Evolutionary conservation across 345 rosid species (phyloP).

Genomic region (Salix koriyanagi): DNA sequence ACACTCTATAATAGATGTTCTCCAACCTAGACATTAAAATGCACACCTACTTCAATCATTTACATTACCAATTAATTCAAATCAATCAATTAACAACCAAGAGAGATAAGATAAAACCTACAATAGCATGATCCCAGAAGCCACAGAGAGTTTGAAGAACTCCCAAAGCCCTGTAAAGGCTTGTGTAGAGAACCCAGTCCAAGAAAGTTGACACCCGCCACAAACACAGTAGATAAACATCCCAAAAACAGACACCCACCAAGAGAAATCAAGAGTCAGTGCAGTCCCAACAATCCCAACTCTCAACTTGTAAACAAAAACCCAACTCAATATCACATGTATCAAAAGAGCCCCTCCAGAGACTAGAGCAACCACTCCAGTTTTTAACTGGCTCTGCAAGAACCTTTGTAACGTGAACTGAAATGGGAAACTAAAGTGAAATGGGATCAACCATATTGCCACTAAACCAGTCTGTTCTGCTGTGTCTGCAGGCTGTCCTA

Average conservation of each 20-base stretch:
- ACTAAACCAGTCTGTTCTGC: constrained; percentile 49
- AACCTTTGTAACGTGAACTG: constrained; percentile 54
- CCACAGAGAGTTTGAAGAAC: constrained; percentile 48
- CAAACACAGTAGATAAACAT: constrained; percentile 34
- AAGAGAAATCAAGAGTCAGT: constrained; percentile 48
- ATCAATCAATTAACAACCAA: background rate
- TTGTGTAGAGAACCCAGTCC: constrained; percentile 55
- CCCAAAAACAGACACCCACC: constrained; percentile 55
- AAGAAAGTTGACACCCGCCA: constrained; percentile 51
- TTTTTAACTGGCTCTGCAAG: constrained; percentile 53
- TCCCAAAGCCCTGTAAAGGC: constrained; percentile 51
- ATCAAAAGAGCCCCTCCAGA: constrained; percentile 35
- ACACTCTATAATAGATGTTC: constrained; percentile 47
- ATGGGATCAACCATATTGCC: constrained; percentile 52
- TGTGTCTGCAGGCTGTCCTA: constrained; percentile 45
- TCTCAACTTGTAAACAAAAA: constrained; percentile 42
- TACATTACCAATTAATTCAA: background rate
- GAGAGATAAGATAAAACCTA: constrained; percentile 12
- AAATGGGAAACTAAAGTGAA: constrained; percentile 55
- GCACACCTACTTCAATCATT: background rate
- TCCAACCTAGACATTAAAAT: constrained; percentile 39
- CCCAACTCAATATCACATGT: constrained; percentile 45
- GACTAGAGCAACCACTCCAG: constrained; percentile 43
- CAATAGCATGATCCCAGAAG: constrained; percentile 58
- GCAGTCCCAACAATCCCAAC: constrained; percentile 49